These are phyloP conservation scores for Bigelowiella natans DNA, from an alignment of 78 protist genomes.

Conservation along the genomic window DNA sequence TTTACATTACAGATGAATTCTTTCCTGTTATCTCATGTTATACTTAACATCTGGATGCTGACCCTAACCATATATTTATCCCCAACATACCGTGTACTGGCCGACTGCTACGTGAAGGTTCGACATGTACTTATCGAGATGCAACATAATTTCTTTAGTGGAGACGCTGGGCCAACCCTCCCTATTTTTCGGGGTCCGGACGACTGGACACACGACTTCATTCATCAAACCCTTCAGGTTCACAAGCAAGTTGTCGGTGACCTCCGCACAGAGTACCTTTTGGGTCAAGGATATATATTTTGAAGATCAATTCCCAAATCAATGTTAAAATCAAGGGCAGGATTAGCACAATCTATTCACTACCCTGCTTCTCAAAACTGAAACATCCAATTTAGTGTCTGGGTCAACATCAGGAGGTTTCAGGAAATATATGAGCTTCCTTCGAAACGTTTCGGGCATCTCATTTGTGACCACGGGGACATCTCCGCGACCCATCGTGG, in stretches of 20 bases:
- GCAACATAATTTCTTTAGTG: slow-evolving; percentile 7
- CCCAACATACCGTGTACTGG: neutral
- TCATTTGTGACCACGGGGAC: neutral
- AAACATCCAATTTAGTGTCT: too few relatives aligned
- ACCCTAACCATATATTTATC: neutral
- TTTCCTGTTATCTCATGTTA: too few relatives aligned
- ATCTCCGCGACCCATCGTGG: neutral
- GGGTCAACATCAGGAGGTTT: neutral
- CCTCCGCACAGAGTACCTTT: neutral
- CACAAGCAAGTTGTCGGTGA: neutral
- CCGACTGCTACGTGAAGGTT: slow-evolving; percentile 1
- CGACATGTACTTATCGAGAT: neutral
- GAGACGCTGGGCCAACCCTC: slow-evolving; percentile 32
- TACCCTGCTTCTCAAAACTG: too few relatives aligned
- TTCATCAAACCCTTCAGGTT: neutral
- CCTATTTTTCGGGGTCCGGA: neutral
- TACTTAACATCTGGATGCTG: neutral
- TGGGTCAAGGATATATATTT: too few relatives aligned
- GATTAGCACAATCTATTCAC: too few relatives aligned
- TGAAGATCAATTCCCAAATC: too few relatives aligned
- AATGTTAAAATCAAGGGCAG: too few relatives aligned
- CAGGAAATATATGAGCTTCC: neutral
- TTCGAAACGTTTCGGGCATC: neutral
- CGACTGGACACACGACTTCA: neutral
- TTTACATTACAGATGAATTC: neutral